These are phyloP conservation scores for Gautieria morchelliformis DNA, from an alignment of 768 basidiomycete genomes.

Conservation along the genomic window DNA sequence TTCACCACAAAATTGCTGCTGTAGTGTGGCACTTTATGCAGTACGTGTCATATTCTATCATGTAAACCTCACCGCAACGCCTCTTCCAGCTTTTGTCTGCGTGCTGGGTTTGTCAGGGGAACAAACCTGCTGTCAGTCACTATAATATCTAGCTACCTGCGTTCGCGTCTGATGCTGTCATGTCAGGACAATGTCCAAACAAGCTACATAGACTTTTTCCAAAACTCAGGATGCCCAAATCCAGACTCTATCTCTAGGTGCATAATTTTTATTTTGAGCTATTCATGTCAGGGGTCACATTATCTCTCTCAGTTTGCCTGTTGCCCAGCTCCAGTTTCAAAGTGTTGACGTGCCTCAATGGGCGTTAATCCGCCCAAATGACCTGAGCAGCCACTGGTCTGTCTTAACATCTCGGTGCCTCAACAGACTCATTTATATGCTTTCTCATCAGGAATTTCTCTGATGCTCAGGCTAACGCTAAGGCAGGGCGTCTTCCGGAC, in stretches of 20 bases:
- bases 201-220: neutral
- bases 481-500: neutral
- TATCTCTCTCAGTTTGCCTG: neutral
- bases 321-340: neutral
- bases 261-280: too few relatives aligned
- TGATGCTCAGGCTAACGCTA: neutral
- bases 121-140: neutral
- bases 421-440: neutral
- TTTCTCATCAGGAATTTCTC: neutral
- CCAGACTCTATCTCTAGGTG: neutral
- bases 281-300: neutral
- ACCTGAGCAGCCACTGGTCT: neutral
- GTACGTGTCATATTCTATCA: neutral
- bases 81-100: slow-evolving; percentile 2
- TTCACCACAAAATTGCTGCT: neutral
- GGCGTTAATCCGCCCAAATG: neutral
- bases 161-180: neutral
- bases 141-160: neutral
- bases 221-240: neutral
- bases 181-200: neutral
- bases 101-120: slow-evolving; percentile 2
- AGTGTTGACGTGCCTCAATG: neutral
- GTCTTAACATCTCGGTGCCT: neutral
- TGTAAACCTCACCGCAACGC: neutral
- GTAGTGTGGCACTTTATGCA: neutral